Evolutionary conservation across 441 rosid species (phyloP).

Genomic region (Croton setiger): DNA sequence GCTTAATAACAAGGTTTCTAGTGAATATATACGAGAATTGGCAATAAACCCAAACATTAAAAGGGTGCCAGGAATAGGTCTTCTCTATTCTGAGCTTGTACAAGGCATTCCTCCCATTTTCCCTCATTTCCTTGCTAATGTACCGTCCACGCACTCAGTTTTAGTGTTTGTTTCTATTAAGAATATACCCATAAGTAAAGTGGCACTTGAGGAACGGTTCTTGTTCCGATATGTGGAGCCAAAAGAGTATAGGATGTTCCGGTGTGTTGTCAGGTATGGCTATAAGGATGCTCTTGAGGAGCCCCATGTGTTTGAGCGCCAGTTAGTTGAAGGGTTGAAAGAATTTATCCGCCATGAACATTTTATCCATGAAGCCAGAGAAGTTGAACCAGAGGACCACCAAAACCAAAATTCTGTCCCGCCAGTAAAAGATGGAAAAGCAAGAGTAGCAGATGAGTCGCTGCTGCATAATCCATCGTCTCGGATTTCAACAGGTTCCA

Average conservation of each 20-base stretch:
- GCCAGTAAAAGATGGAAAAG: constrained; percentile 20
- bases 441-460: constrained; percentile 23
- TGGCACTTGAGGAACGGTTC: constrained; percentile 54
- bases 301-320: constrained; percentile 53
- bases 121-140: constrained; percentile 51
- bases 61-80: constrained; percentile 57
- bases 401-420: constrained; percentile 17
- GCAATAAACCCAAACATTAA: constrained; percentile 36
- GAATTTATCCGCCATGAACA: constrained; percentile 59
- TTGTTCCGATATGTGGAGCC: constrained; percentile 67
- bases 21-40: constrained; percentile 41
- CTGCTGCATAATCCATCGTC: constrained; percentile 13
- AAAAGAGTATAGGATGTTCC: constrained; percentile 49
- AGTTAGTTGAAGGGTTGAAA: constrained; percentile 50
- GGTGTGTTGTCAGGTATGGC: constrained; percentile 71
- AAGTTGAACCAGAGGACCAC: constrained; percentile 7
- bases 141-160: constrained; percentile 60
- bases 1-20: constrained; percentile 62
- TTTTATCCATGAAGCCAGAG: constrained; percentile 31
- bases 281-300: constrained; percentile 53
- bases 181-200: constrained; percentile 53
- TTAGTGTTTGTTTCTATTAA: constrained; percentile 67
- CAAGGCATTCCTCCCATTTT: constrained; percentile 77
- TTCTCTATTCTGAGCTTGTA: constrained; percentile 69
- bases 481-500: constrained; percentile 19